Base-by-base conservation (phyloP, 192 early-diverging fungal species). In the Podila epigama region DNA sequence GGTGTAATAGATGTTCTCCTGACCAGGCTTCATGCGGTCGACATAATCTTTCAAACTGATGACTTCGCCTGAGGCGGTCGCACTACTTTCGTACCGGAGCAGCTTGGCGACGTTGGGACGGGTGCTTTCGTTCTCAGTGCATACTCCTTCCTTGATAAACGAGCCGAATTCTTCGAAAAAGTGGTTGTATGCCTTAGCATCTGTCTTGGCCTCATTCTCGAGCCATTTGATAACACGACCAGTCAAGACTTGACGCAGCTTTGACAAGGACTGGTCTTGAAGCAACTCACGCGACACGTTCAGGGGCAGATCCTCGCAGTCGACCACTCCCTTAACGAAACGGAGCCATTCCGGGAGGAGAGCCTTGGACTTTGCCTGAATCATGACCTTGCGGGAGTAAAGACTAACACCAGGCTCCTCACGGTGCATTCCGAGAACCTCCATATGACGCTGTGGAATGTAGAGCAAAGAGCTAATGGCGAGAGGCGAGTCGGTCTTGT, bases 261-360 rank as follows among this genome's bases (percentile, higher is more conserved):
- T 90, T 27, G 92, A 83, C 22, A 91, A 56, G 12, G 82, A 72
- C 60, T 90, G 85, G 40, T 94, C 86, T 63, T 95, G 94, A 11
- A 95, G 61, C 25, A 93, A 83, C 69, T 95, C 94, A 32, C 94
- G 86, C 7, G 94, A 95, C 5, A 95, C 92, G 50, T 94, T 94
- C 32, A 95, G 75, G 3, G 94, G 94, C 50, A 95, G 83, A 68
- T 95, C 94, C 66, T 94, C 92, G 5, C 87, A 89, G 66, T 95
- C 94, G 27, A 95, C 89, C 34, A 94, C 83, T 54, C 92, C 94
- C 80, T 91, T 92, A 54, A 95, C 71, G 63, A 95, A 95, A 0
- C 86, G 78, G 6, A 95, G 81, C 82, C 87, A 95, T 29, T 88
- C 84, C 0, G 94, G 94, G 57, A 94, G 75, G 22, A 95, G 88